Evolutionary conservation across 352 stramenopile genomes (phyloP).

Genomic region (Phytophthora ramorum): DNA sequence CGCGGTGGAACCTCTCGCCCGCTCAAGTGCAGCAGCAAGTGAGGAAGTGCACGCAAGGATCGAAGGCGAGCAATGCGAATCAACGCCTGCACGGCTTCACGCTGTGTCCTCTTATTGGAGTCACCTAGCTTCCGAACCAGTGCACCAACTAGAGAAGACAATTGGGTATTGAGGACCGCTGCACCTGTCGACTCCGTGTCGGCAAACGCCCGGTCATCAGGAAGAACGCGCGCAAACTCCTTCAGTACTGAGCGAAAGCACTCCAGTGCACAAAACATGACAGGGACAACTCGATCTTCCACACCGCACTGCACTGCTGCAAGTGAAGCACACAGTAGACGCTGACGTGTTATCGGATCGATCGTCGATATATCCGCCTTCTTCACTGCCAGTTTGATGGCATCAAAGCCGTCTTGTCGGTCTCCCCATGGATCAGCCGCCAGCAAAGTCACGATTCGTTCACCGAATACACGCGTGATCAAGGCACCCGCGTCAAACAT

Average conservation of each 20-base stretch:
- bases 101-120: slow-evolving; percentile 85
- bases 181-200: slow-evolving; percentile 33
- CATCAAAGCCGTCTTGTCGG: slow-evolving; percentile 81
- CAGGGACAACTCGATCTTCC: slow-evolving; percentile 76
- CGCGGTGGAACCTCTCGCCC: slow-evolving; percentile 61
- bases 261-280: slow-evolving; percentile 88
- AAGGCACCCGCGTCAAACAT: slow-evolving; percentile 67
- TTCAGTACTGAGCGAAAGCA: slow-evolving; percentile 72
- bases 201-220: slow-evolving; percentile 45
- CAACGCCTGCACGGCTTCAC: slow-evolving; percentile 65
- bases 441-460: slow-evolving; percentile 70
- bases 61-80: slow-evolving; percentile 69
- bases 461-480: slow-evolving; percentile 75
- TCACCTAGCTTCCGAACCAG: slow-evolving; percentile 75
- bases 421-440: slow-evolving; percentile 82
- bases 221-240: slow-evolving; percentile 58
- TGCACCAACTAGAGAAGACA: slow-evolving; percentile 56
- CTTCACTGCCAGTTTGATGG: slow-evolving; percentile 70
- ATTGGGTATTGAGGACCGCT: slow-evolving; percentile 59
- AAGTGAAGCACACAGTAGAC: slow-evolving; percentile 71
- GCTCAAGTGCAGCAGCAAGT: slow-evolving; percentile 71
- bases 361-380: slow-evolving; percentile 55
- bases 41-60: slow-evolving; percentile 61
- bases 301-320: slow-evolving; percentile 76
- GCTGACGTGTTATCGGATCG: slow-evolving; percentile 44